Percentiles rank a stretch among this genome's conserved stretches.
Conservation (phyloP, 805 yeast species). For the Nakazawaea molendinolei region DNA sequence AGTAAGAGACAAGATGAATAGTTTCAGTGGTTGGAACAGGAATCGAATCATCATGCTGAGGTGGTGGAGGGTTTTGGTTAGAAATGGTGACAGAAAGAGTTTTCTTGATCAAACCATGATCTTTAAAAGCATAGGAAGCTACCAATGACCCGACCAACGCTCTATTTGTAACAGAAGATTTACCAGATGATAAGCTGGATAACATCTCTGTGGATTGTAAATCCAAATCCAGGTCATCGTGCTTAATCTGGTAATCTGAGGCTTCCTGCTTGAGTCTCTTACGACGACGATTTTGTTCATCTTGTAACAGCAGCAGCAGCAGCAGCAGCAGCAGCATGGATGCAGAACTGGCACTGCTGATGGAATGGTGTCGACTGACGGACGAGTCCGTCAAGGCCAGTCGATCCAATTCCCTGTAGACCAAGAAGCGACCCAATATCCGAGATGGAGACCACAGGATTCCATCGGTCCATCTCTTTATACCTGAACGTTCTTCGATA, state of each 20-base stretch:
- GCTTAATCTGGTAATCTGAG: too few species aligned
- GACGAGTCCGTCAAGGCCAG: conserved; percentile 26
- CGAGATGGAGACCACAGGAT: conserved; percentile 90
- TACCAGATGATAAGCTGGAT: too few species aligned
- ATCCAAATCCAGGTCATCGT: too few species aligned
- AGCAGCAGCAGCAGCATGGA: too few species aligned
- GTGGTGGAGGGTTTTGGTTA: conserved; percentile 14
- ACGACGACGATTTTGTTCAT: too few species aligned
- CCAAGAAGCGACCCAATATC: conserved; percentile 76
- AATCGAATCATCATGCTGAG: conserved; percentile 11
- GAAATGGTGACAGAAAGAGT: conserved; percentile 63
- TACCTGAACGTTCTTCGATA: conserved; percentile 74
- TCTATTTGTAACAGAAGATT: conserved; percentile 23
- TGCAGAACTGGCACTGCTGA: too few species aligned
- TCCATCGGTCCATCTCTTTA: conserved; percentile 97
- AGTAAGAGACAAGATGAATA: conserved; percentile 74
- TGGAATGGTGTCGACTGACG: too few species aligned
- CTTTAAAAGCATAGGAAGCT: conserved; percentile 58
- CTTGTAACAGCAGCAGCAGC: too few species aligned
- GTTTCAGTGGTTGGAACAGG: conserved; percentile 28
- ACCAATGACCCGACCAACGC: conserved; percentile 50
- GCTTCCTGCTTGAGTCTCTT: too few species aligned
- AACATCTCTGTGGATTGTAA: too few species aligned
- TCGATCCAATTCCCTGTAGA: conserved; percentile 65
- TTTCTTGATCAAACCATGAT: conserved; percentile 74